Evolutionary conservation across 306 rosid species (phyloP).

Genomic region (Trifolium pratense): DNA sequence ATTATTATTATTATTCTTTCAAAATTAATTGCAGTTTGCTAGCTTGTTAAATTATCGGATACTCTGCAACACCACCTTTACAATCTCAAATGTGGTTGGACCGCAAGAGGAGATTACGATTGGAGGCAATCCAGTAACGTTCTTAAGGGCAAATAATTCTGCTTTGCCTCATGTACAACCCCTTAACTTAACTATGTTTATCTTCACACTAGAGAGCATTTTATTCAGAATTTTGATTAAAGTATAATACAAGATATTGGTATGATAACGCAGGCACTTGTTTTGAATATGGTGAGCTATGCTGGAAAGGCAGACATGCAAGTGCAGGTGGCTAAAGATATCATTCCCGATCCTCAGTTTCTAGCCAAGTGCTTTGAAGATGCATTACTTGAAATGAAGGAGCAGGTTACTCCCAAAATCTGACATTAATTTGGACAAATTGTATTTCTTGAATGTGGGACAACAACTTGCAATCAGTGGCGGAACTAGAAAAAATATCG

Average conservation of each 20-base stretch:
- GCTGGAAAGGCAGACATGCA: conserved; percentile 91
- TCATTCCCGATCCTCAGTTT: conserved; percentile 82
- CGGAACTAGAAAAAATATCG: too few relatives aligned
- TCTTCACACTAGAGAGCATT: conserved; percentile 15
- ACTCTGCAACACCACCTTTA: conserved; percentile 74
- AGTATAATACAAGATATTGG: conserved; percentile 17
- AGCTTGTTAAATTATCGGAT: conserved; percentile 69
- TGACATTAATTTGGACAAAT: conserved; percentile 17
- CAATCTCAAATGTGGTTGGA: conserved; percentile 83
- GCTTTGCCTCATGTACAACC: conserved; percentile 75
- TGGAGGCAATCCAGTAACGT: conserved; percentile 72
- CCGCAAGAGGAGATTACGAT: conserved; percentile 77
- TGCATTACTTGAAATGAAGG: conserved; percentile 81
- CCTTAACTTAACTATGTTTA: conserved; percentile 40
- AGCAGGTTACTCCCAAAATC: conserved; percentile 45
- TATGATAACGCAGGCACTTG: conserved; percentile 65
- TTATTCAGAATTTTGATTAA: neutral
- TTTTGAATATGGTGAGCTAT: conserved; percentile 88
- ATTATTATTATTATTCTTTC: conserved; percentile 5
- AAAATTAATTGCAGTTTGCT: conserved; percentile 58
- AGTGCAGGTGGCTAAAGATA: conserved; percentile 86
- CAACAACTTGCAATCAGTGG: neutral
- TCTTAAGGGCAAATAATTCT: conserved; percentile 70
- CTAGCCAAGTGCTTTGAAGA: conserved; percentile 88
- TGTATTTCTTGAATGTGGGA: conserved; percentile 20